These are phyloP conservation scores for Phytophthora podocarpi DNA, from an alignment of 352 stramenopile genomes.

Conservation along the genomic window DNA sequence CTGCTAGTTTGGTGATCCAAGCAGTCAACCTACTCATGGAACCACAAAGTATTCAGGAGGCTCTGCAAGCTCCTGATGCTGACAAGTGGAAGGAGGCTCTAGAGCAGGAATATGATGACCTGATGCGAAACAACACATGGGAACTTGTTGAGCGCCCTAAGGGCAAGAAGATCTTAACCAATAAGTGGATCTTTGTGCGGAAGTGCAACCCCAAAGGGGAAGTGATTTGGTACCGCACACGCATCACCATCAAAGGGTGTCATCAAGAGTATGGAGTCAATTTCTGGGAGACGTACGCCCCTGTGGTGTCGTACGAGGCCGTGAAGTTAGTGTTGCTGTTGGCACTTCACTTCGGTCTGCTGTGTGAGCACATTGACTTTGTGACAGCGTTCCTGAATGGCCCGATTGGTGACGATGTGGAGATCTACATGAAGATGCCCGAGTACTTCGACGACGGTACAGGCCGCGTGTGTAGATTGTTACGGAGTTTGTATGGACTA, in stretches of 20 bases:
- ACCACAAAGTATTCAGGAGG: background rate
- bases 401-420: background rate
- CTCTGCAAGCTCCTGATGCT: background rate
- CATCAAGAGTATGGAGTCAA: background rate
- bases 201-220: background rate
- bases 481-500: slow-evolving; percentile 6
- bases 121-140: slow-evolving; percentile 5
- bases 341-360: background rate
- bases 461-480: background rate
- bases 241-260: slow-evolving; percentile 8
- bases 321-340: background rate
- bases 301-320: background rate
- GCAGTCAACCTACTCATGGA: background rate
- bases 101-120: background rate
- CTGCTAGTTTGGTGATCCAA: background rate
- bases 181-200: background rate
- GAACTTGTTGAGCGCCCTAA: background rate
- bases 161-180: background rate
- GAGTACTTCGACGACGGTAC: slow-evolving; percentile 6
- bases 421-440: slow-evolving; percentile 5
- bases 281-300: slow-evolving; percentile 13
- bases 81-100: slow-evolving; percentile 1
- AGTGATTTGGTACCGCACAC: background rate
- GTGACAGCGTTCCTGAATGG: slow-evolving; percentile 4
- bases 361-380: slow-evolving; percentile 1